Evolutionary conservation across 352 stramenopile genomes (phyloP), one percentile per base, ranked within the genome.

Genomic region (Phytophthora niederhauseri): DNA sequence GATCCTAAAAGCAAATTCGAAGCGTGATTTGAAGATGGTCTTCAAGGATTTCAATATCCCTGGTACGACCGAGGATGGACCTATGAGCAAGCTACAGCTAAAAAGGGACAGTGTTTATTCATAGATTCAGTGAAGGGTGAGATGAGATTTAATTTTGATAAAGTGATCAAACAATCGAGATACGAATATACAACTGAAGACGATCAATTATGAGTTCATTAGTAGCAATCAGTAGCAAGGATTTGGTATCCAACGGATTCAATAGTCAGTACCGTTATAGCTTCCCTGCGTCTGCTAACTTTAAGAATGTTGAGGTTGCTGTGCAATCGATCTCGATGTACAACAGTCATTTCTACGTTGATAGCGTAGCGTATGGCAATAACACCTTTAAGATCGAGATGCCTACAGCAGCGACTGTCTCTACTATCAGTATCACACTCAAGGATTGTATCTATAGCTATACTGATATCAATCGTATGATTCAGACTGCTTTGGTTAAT

Each of bases 381-480:
- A 57, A 17, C 5, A 24, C 17, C 2, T 57, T 57, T 7, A 57
- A 57, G 17, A 11, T 57, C 3, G 51, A 57, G 7, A 31, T 65
- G 0, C 58, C 58, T 14, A 65, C 58, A 0, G 58, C 48, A 0
- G 58, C 58, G 0, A 65, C 58, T 2, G n/a, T 41, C 3, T 38
- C 26, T 8, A 65, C 30, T 0, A 28, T 65, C 2, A 52, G 5
- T 11, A 46, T 65, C 2, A 58, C 20, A 0, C 48, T 65, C 0
- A 8, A 34, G 1, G 58, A 65, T 28, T 48, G 58, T 3, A 57
- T 51, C 28, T 65, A 65, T 8, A 45, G 26, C n/a, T 57, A 57
- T 2, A 17, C 51, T 5, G 30, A 57, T 26, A 57, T 57, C 43
- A 53, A 63, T 63, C 38, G 43, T 6, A 46, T 41, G 19, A 63